A percentile compares a stretch with the other conserved stretches of the same genome.
These are phyloP conservation scores for Pichia heedii DNA, from an alignment of 805 yeast species.

Conservation along the genomic window DNA sequence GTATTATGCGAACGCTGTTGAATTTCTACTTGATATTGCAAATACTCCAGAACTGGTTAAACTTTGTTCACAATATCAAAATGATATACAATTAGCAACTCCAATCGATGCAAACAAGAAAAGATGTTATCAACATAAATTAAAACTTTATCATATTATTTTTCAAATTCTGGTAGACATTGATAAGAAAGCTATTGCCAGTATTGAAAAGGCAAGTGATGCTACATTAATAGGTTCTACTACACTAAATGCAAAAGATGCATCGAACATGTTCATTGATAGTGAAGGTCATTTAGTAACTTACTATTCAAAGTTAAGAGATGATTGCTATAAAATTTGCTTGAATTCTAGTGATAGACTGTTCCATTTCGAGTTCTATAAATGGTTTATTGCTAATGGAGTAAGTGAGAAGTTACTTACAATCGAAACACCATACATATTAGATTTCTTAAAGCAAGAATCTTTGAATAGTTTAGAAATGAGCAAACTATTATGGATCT, in stretches of 20 bases:
- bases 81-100: slow-evolving; percentile 25
- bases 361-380: slow-evolving; percentile 89
- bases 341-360: slow-evolving; percentile 66
- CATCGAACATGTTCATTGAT: slow-evolving; percentile 19
- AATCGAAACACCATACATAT: slow-evolving; percentile 71
- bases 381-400: slow-evolving; percentile 80
- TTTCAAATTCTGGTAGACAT: slow-evolving; percentile 67
- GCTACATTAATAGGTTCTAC: slow-evolving; percentile 12
- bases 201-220: slow-evolving; percentile 23
- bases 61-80: slow-evolving; percentile 45
- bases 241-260: not conserved
- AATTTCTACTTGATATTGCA: slow-evolving; percentile 71
- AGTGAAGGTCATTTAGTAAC: slow-evolving; percentile 31
- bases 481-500: slow-evolving; percentile 82
- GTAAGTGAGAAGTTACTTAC: slow-evolving; percentile 68
- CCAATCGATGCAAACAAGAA: slow-evolving; percentile 41
- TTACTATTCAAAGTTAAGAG: slow-evolving; percentile 52
- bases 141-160: slow-evolving; percentile 58
- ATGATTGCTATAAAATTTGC: slow-evolving; percentile 64
- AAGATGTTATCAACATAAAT: slow-evolving; percentile 41
- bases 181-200: slow-evolving; percentile 51
- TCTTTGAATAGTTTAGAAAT: slow-evolving; percentile 56
- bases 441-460: slow-evolving; percentile 66
- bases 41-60: slow-evolving; percentile 55
- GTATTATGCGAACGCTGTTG: slow-evolving; percentile 78